Conservation (phyloP, 2,329 filamentous ascomycete genomes). For the Clarireedia paspali region DNA sequence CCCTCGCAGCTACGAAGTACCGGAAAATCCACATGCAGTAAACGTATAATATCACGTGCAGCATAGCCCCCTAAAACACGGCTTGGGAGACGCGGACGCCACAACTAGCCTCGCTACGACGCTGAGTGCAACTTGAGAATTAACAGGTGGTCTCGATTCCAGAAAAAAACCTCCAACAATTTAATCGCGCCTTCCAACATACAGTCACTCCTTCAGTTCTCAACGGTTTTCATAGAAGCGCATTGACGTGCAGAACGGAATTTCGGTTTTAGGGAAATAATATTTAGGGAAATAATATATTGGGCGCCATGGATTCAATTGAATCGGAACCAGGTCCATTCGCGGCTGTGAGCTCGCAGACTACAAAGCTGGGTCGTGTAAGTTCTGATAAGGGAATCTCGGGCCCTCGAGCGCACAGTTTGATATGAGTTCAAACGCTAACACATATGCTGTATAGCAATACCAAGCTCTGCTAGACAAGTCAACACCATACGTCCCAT, state of each 20-base stretch:
- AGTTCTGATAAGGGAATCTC: constrained; percentile 27
- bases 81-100: background rate
- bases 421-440: background rate
- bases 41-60: no score
- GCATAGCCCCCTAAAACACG: background rate
- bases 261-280: background rate
- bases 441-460: constrained; percentile 47
- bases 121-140: background rate
- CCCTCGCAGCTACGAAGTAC: background rate
- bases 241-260: background rate
- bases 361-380: constrained; percentile 66
- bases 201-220: background rate
- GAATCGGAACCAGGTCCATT: constrained; percentile 90
- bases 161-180: background rate
- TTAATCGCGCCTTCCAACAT: background rate
- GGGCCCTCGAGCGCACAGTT: background rate
- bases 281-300: background rate
- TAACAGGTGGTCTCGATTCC: constrained; percentile 10
- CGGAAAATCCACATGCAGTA: no score
- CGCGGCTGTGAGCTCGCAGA: constrained; percentile 80
- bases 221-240: background rate
- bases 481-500: constrained; percentile 80
- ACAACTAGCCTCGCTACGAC: background rate
- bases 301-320: constrained; percentile 63
- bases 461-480: constrained; percentile 94